Evolutionary conservation across 768 basidiomycete species (phyloP).

Genomic region (Rhodosporidiobolus odoratus): DNA sequence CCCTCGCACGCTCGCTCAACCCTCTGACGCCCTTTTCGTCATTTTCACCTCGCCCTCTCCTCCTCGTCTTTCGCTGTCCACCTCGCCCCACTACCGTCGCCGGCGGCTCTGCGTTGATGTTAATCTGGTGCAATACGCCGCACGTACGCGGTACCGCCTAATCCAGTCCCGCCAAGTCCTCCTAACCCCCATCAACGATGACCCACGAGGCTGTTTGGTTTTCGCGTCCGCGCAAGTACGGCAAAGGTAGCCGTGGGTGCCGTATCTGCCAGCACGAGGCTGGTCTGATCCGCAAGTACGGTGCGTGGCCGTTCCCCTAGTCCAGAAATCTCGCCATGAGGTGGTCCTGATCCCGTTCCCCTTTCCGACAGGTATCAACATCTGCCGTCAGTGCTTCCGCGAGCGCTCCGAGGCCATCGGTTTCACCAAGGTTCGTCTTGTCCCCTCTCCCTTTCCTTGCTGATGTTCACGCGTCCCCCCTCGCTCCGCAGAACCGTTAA

Average conservation of each 20-base stretch:
- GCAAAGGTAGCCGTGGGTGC: constrained; percentile 43
- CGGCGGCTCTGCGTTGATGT: too few relatives aligned
- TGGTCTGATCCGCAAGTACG: constrained; percentile 45
- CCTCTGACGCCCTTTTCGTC: too few relatives aligned
- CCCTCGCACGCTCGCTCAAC: too few relatives aligned
- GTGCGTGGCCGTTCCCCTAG: not conserved
- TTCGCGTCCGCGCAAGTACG: constrained; percentile 43
- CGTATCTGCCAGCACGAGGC: constrained; percentile 44
- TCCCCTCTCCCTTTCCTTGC: not conserved
- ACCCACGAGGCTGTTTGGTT: constrained; percentile 43
- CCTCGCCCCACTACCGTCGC: too few relatives aligned
- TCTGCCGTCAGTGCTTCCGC: constrained; percentile 45
- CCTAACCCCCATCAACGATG: constrained; percentile 24
- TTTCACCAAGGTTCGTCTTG: constrained; percentile 40
- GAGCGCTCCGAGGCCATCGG: constrained; percentile 43
- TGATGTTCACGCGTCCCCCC: not conserved
- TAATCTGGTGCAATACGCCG: too few relatives aligned
- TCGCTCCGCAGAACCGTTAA: constrained; percentile 27
- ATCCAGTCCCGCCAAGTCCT: not conserved
- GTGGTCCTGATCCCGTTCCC: not conserved
- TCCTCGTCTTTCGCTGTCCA: too few relatives aligned
- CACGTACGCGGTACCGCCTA: too few relatives aligned
- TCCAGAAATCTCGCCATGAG: not conserved
- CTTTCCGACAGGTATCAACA: constrained; percentile 34
- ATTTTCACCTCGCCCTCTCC: not conserved